Base-by-base conservation (phyloP, 495 filamentous ascomycete species). In the Annulohypoxylon moriforme region DNA sequence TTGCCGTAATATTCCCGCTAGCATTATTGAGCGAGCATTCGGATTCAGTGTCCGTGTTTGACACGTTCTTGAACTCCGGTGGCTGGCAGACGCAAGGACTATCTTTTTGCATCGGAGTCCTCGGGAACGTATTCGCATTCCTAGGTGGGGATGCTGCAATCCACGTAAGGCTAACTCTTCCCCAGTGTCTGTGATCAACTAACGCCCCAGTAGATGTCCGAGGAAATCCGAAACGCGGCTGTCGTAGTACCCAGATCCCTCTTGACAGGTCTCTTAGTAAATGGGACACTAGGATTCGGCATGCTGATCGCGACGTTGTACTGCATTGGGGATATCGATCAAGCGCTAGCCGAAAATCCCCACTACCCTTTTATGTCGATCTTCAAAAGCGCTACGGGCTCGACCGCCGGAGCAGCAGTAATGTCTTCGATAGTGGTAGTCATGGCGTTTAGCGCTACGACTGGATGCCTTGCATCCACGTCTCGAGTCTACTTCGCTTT, bases 361-460 rank as follows among this genome's bases (percentile, higher is more conserved):
- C 50, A 55, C 16, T 55, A 55, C n/a, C 50, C 50, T 29, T 34
- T 55, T 36, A 55, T 55, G 50, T 18, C 50, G n/a, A 55, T 55
- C 29, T 55, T 55, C 29, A 9, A 20, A 31, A 34, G 2, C 50
- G 50, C 50, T 16, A 55, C 50, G 14, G 50, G 50, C 2, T 55
- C 50, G 6, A 55, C 50, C 10, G 50, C 50, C n/a, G 50, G 50
- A 8, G 50, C 50, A 4, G 50, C 50, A 22, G 50, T 55, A n/a
- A 55, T 55, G 50, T 55, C 50, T 34, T n/a, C 50, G n/a, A 55
- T 55, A 14, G 27, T 55, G 29, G 27, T 55, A 2, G 50, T 55
- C 1, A 55, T 55, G 50, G 50, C 50, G 4, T 55, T 55, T 20
- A 55, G 50, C 34, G 50, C 50, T 34, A 55, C 50, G 1, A 55